Base-by-base conservation (phyloP, 345 rosid genomes). In the Mangifera indica region DNA sequence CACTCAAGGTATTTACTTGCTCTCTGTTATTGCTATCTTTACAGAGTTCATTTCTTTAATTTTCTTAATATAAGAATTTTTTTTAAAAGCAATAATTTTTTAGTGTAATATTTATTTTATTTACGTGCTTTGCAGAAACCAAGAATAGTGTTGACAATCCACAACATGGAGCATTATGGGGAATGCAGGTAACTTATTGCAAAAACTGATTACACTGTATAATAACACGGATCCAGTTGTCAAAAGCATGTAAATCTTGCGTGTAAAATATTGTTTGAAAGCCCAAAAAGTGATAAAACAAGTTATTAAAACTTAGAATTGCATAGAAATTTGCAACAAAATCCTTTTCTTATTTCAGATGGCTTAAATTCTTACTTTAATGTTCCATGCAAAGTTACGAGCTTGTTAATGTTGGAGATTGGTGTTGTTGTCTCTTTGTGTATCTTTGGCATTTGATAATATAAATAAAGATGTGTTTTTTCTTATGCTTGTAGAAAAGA, bases 401-500 rank as follows among this genome's bases (percentile, higher is more conserved):
- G 17, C 18, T 15, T 13, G 18, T 49, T 14, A 49, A 49, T 12
- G 17, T 6, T 49, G 18, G 53, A 49, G 53, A 10, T 20, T 59
- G 42, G n/a, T 59, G 44, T 18, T 59, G n/a, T 34, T 26, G 42
- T 59, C 0, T 59, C 40, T 10, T 57, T 59, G 37, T 59, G 20
- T 17, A 59, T 13, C 29, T 59, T 53, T 6, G 73, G 12, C 53
- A 22, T 21, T 14, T 2, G 37, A 63, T 34, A 63, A 22, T 13
- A 22, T 6, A 12, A 25, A 7, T 63, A 9, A 42, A 58, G 24
- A 55, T n/a, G 44, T 25, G 24, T 40, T n/a, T 14, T 22, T 1
- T 69, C 32, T 74, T 73, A 46, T 65, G 7, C 72, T 80, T 71
- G 72, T 83, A 87, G 88, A 66, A 76, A 81, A 74, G 86, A 81